These are phyloP conservation scores for Colletotrichum costaricense DNA, from an alignment of 2,329 filamentous ascomycete genomes.

Conservation along the genomic window DNA sequence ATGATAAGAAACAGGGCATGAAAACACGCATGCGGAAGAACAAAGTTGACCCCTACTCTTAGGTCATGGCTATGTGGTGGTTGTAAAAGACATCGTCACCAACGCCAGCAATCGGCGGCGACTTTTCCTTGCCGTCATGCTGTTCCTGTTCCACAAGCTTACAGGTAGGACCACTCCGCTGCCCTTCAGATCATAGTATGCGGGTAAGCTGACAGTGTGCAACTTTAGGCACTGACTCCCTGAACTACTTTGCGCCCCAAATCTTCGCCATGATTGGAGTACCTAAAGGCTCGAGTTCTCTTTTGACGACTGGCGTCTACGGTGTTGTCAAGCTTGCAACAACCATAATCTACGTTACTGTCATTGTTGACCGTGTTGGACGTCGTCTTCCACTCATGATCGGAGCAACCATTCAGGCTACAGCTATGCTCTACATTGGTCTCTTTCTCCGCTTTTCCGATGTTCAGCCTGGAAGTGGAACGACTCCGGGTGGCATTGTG, in stretches of 20 bases:
- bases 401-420: conserved; percentile 38
- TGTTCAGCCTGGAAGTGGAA: conserved; percentile 44
- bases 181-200: conserved; percentile 44
- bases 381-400: conserved; percentile 41
- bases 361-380: conserved; percentile 45
- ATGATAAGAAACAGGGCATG: not conserved
- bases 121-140: conserved; percentile 47
- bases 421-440: conserved; percentile 43
- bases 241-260: conserved; percentile 52
- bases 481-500: conserved; percentile 51
- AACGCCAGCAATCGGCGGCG: conserved; percentile 46
- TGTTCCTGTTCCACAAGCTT: conserved; percentile 54
- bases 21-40: not conserved
- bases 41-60: not conserved
- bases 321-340: conserved; percentile 41
- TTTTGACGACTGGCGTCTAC: conserved; percentile 50
- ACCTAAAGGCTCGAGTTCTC: conserved; percentile 40
- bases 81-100: conserved; percentile 46
- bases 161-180: conserved; percentile 53
- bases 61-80: conserved; percentile 45
- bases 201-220: conserved; percentile 51
- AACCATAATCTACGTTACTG: conserved; percentile 42
- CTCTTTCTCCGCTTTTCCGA: conserved; percentile 49
- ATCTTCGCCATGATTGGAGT: conserved; percentile 54
- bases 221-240: conserved; percentile 43